Conservation (phyloP, 164 flowering plant genomes). For the Annona cherimola region DNA sequence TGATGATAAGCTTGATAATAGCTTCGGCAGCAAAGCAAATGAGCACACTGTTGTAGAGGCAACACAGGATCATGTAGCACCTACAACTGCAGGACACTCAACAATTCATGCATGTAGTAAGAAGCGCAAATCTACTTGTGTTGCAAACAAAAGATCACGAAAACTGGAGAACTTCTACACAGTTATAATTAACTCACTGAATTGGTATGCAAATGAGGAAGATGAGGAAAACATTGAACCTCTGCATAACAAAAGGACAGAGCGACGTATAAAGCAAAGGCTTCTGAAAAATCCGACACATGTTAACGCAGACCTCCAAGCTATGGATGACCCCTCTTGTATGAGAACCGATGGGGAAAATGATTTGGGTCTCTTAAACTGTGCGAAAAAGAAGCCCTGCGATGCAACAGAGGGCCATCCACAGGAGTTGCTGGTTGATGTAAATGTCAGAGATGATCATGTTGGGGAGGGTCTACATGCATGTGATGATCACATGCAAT, state of each 20-base stretch:
- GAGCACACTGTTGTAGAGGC: too few species aligned
- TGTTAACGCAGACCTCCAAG: neutral
- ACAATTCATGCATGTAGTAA: too few species aligned
- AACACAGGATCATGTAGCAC: too few species aligned
- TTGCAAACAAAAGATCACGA: neutral
- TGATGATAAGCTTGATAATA: too few species aligned
- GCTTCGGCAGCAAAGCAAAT: too few species aligned
- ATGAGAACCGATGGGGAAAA: too few species aligned
- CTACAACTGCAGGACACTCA: too few species aligned
- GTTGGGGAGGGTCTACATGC: neutral
- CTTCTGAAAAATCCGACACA: constrained; percentile 5
- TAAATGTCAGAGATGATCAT: neutral
- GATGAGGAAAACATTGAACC: constrained; percentile 12
- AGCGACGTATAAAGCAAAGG: constrained; percentile 7
- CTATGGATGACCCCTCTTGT: neutral
- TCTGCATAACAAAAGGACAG: constrained; percentile 12
- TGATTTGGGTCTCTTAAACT: too few species aligned
- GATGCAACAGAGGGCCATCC: too few species aligned
- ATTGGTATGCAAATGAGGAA: constrained; percentile 14
- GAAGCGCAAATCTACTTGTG: constrained; percentile 7
- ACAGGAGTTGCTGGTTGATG: neutral
- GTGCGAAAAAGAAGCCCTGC: too few species aligned
- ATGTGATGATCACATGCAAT: neutral
- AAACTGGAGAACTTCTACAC: neutral
- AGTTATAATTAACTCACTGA: constrained; percentile 9